A percentile compares a stretch with the other conserved stretches of the same genome.
These are phyloP conservation scores for Amyloporia xantha DNA, from an alignment of 768 basidiomycete genomes.

Conservation along the genomic window DNA sequence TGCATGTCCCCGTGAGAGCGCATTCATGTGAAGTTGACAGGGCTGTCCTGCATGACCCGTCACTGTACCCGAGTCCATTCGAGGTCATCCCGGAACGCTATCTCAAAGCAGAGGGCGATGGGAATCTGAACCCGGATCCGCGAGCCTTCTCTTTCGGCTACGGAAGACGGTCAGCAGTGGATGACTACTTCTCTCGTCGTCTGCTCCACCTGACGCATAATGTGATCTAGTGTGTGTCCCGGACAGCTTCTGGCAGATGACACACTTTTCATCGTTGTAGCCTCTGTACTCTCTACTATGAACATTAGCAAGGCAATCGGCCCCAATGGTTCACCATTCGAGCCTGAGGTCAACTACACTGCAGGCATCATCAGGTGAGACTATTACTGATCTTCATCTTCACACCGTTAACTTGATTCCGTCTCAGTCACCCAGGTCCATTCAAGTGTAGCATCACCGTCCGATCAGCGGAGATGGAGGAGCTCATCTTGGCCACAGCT, in stretches of 20 bases:
- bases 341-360: neutral
- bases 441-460: neutral
- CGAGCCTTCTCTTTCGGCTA: neutral
- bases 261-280: neutral
- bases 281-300: neutral
- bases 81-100: slow-evolving; percentile 30
- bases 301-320: neutral
- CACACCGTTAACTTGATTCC: neutral
- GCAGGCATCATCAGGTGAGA: neutral
- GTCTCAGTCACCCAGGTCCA: neutral
- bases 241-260: slow-evolving; percentile 3
- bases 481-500: too few species aligned
- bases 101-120: too few species aligned
- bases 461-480: neutral
- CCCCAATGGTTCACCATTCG: neutral
- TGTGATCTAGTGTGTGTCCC: neutral
- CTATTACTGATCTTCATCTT: neutral
- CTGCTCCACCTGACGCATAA: slow-evolving; percentile 17
- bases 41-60: slow-evolving; percentile 33
- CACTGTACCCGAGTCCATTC: slow-evolving; percentile 33
- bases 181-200: slow-evolving; percentile 11
- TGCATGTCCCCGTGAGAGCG: neutral
- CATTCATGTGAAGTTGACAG: slow-evolving; percentile 5
- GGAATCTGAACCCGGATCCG: too few species aligned
- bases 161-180: slow-evolving; percentile 1